Evolutionary conservation across 1,139 yeast species (phyloP), one percentile per base, ranked within the genome.

Genomic region (Suhomyces bolitotheri): DNA sequence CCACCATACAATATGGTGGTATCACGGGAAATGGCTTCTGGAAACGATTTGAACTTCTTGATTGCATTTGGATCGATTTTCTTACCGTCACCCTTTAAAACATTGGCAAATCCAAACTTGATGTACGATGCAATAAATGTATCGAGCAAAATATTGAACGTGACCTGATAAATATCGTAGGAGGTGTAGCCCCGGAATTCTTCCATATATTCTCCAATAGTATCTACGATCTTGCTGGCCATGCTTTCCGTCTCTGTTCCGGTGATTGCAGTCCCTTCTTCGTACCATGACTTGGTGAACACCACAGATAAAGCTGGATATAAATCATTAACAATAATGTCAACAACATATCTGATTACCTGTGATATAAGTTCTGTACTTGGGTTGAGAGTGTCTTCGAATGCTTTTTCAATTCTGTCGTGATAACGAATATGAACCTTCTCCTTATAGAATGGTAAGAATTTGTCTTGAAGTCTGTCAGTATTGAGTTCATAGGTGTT

Each of bases 401-500:
- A 71, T 8, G 78, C 73, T 19, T 67, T 66, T 12, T 73, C 70
- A 35, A 86, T 81, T 33, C 73, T 64, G 4, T 64, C 64, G 39
- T 78, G 78, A 58, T 84, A 84, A 38, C 70, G 76, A 34, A 79
- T 71, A 31, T 85, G 82, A 10, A 88, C 90, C 51, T 81, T 71
- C 3, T 74, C 76, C 20, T 78, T 71, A 54, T 84, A 81, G 38
- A 73, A 77, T 11, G 80, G 78, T 16, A 83, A 71, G 36, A 88
- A 80, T 27, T 84, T 85, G 41, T 86, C 95, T 20, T 85, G 79
- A 43, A 85, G 76, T 45, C 85, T 81, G 16, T 92, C 95, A 14
- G 90, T 85, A 48, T 85, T 80, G 62, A 88, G 84, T 57, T 88
- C 96, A 58, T 85, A 94, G 42, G 76, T 67, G 44, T 89, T 89